phyloP scores from a whole-genome alignment of 2,329 filamentous ascomycete species.

The Cladosporium halotolerans region DNA sequence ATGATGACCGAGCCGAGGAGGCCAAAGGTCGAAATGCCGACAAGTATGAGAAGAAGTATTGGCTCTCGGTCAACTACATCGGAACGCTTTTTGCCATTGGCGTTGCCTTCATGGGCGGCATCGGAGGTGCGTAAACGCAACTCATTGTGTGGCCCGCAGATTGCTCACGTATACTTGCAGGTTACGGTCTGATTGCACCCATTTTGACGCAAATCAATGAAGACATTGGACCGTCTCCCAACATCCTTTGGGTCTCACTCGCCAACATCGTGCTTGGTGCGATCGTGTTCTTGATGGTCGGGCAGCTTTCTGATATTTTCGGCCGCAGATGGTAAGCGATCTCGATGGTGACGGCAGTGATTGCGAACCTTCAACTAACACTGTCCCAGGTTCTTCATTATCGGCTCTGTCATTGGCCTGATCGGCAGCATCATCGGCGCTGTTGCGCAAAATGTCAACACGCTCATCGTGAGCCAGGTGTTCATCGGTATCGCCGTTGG shows the following conservation, averaged over 20 bases:
- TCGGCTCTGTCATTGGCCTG: constrained; percentile 28
- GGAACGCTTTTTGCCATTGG: constrained; percentile 23
- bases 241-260: constrained; percentile 34
- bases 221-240: constrained; percentile 33
- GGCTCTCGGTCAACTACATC: constrained; percentile 22
- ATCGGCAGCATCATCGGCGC: constrained; percentile 33
- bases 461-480: constrained; percentile 24
- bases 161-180: constrained; percentile 6
- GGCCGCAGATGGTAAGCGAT: constrained; percentile 24
- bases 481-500: constrained; percentile 35
- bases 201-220: constrained; percentile 28
- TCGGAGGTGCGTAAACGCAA: constrained; percentile 17
- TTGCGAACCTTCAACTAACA: neutral
- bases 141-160: no score
- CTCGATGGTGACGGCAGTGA: no score
- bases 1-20: constrained; percentile 21
- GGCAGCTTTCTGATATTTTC: constrained; percentile 35
- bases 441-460: constrained; percentile 21
- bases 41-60: constrained; percentile 21
- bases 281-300: constrained; percentile 33
- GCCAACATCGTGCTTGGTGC: constrained; percentile 31
- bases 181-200: constrained; percentile 22
- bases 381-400: constrained; percentile 28
- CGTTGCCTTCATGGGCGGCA: constrained; percentile 23
- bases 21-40: constrained; percentile 20